A percentile compares a stretch with the other conserved stretches of the same genome.
Evolutionary conservation across 179 eudicot species (phyloP).

Genomic region (Camellia oleifera): DNA sequence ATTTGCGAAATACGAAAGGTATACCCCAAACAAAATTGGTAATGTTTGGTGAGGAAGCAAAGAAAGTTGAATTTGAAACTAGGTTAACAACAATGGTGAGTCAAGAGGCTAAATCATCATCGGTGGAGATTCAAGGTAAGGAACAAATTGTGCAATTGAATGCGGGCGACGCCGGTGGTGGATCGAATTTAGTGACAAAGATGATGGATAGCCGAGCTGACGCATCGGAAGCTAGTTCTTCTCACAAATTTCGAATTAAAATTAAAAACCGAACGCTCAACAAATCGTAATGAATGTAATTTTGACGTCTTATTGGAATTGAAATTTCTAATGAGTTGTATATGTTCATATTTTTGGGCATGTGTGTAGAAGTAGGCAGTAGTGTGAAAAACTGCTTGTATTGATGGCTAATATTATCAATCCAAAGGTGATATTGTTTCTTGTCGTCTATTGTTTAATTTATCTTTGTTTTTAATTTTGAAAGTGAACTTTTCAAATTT

Average conservation of each 20-base stretch:
- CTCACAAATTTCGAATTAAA: conserved; percentile 59
- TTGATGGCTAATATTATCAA: not conserved
- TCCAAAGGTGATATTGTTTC: not conserved
- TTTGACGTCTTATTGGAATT: conserved; percentile 6
- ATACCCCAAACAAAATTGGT: conserved; percentile 12
- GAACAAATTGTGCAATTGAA: conserved; percentile 16
- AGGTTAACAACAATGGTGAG: conserved; percentile 12
- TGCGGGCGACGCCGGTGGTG: conserved; percentile 22
- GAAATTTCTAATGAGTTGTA: not conserved
- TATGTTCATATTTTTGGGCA: not conserved
- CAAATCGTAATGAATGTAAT: conserved; percentile 19
- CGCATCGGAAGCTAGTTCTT: conserved; percentile 36
- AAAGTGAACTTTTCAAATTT: too few species aligned
- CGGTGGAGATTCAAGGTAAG: conserved; percentile 8
- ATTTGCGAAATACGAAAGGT: conserved; percentile 7
- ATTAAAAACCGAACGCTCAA: conserved; percentile 48
- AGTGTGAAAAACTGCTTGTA: conserved; percentile 6
- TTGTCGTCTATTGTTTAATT: not conserved
- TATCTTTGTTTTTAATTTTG: too few species aligned
- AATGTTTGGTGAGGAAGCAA: conserved; percentile 12
- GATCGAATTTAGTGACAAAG: conserved; percentile 30
- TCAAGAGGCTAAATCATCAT: conserved; percentile 14
- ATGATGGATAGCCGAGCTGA: conserved; percentile 30
- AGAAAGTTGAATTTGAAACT: conserved; percentile 19
- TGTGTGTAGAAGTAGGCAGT: not conserved